Conservation (phyloP, 2,329 filamentous ascomycete genomes). For the Apiospora malaysiana region DNA sequence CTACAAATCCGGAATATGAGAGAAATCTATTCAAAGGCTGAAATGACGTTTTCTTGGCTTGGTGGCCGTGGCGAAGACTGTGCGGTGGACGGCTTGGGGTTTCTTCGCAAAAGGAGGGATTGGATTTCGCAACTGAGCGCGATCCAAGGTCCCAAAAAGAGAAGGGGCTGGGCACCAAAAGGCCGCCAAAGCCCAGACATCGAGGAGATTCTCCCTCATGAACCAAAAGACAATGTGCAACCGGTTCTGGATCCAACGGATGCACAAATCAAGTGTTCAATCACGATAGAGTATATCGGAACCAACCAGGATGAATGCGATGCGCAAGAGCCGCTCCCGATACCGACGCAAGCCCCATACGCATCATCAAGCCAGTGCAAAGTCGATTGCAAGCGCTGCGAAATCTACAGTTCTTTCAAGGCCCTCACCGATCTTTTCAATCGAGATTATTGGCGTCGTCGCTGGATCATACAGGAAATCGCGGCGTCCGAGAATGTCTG, state of each 20-base stretch:
- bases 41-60: not conserved
- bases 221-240: too few relatives aligned
- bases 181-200: too few relatives aligned
- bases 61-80: not conserved
- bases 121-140: too few relatives aligned
- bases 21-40: not conserved
- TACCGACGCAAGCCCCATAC: too few relatives aligned
- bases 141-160: too few relatives aligned
- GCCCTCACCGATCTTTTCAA: not conserved
- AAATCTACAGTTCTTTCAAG: not conserved
- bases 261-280: too few relatives aligned
- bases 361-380: too few relatives aligned
- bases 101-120: not conserved
- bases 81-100: not conserved
- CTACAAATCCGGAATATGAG: not conserved
- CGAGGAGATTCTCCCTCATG: too few relatives aligned
- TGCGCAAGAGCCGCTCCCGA: not conserved
- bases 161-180: too few relatives aligned
- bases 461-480: constrained; percentile 15
- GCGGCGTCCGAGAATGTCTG: not conserved
- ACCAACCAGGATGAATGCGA: not conserved
- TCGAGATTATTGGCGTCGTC: not conserved
- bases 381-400: not conserved
- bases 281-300: not conserved
- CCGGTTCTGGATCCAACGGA: too few relatives aligned